Evolutionary conservation across 2,329 filamentous ascomycete genomes (phyloP), one percentile per base, ranked within the genome.

Genomic region (Fonsecaea pugnacius): DNA sequence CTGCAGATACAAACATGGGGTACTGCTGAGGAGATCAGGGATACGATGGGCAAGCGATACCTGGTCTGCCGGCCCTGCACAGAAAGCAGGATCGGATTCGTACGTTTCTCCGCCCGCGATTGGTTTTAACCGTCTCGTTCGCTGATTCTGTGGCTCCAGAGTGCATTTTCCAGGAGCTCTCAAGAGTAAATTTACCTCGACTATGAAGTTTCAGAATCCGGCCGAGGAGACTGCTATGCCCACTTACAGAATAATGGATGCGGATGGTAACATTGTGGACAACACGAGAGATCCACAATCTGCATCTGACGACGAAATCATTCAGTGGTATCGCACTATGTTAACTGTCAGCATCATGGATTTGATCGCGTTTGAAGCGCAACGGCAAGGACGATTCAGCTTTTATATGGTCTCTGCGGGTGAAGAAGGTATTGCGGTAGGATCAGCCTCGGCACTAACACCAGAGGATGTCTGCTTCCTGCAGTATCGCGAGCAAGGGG

Each of bases 391-490:
- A n/a, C 87, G 92, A 21, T 79, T 96, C 62, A 93, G 89, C 76
- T 99, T 99, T 79, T 99, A 99, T 78, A 98, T 99, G 91, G 94
- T 89, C 43, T 94, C 91, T 40, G 91, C 92, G 0, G 93, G 93
- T 63, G 93, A 97, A 80, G 95, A 99, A 82, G 95, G 94, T 36
- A 92, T 96, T 58, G 91, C 91, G 50, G 89, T 99, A 2, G 95
- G 92, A 1, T 93, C 90, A 1, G 91, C 93, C 0, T 92, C 91
- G 27, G 92, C 91, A 12, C 78, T 99, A 65, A 83, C 87, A n/a
- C 86, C 85, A n/a, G 85, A 89, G 58, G 95, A 99, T 76, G 91
- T 96, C 4, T 85, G 97, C 52, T 98, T 96, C 75, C 91, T 90
- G 65, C 95, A 99, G 76, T 99, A 99, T 75, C 87, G 95, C 68